Percentiles rank a stretch among this genome's conserved stretches.
Evolutionary conservation across 495 filamentous ascomycete species (phyloP).

Genomic region (Terfezia claveryi): DNA sequence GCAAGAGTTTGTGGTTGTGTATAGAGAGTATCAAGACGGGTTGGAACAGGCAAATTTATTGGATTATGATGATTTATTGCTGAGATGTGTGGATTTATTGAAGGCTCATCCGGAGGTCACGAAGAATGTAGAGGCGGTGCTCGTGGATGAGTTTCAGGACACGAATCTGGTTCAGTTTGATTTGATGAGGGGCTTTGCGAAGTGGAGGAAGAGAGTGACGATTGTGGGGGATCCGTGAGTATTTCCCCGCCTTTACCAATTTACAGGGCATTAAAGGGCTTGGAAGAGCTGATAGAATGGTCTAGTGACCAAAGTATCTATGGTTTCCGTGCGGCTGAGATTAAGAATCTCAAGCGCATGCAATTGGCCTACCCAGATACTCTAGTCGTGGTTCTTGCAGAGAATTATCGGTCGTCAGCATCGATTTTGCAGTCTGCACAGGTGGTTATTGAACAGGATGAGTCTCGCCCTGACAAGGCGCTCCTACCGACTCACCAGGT

Average conservation of each 20-base stretch:
- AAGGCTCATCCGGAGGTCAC: constrained; percentile 61
- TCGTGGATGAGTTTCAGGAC: constrained; percentile 97
- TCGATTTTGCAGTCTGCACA: constrained; percentile 68
- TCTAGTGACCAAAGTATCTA: constrained; percentile 79
- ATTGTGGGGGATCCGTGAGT: constrained; percentile 68
- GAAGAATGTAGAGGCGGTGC: constrained; percentile 68
- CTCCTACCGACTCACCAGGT: constrained; percentile 60
- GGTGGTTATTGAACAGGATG: constrained; percentile 82
- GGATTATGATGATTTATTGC: constrained; percentile 86
- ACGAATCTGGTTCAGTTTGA: constrained; percentile 93
- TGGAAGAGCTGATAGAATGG: too few species aligned
- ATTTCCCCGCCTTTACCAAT: too few species aligned
- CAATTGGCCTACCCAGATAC: constrained; percentile 53
- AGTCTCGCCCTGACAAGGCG: constrained; percentile 49
- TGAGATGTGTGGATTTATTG: constrained; percentile 66
- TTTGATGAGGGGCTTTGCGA: constrained; percentile 74
- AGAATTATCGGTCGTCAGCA: constrained; percentile 87
- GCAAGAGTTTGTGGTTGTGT: constrained; percentile 55
- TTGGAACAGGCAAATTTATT: constrained; percentile 59
- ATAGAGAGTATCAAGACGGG: constrained; percentile 54
- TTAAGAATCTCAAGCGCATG: constrained; percentile 68
- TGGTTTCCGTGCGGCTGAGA: constrained; percentile 90
- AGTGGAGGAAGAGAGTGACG: constrained; percentile 49
- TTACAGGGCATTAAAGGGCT: too few species aligned
- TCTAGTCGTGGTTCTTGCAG: constrained; percentile 63